A percentile compares a stretch with the other conserved stretches of the same genome.
phyloP scores from a whole-genome alignment of 1,139 yeast genomes.

The Pneumocystis canis region DNA sequence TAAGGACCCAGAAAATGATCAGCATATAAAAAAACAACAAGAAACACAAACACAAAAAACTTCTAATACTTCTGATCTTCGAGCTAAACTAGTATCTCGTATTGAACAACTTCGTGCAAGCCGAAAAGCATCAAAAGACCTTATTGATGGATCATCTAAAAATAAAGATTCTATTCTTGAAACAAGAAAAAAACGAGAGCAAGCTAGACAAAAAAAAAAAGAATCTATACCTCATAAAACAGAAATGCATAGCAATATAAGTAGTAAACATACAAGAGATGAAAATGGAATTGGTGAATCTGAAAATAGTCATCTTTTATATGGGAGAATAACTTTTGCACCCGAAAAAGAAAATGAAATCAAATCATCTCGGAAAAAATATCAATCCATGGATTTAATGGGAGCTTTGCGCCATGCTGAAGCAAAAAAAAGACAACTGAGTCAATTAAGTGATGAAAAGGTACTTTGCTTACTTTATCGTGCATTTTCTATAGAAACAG shows the following conservation, averaged over 20 bases:
- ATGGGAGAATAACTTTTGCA: constrained; percentile 67
- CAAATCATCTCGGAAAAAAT: constrained; percentile 51
- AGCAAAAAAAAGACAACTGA: constrained; percentile 51
- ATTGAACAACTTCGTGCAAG: constrained; percentile 57
- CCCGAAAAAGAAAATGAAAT: constrained; percentile 76
- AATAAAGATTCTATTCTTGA: constrained; percentile 32
- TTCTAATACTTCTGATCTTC: constrained; percentile 38
- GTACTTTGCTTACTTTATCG: neutral
- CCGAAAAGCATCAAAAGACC: constrained; percentile 85
- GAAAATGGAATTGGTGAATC: neutral
- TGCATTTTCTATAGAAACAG: neutral
- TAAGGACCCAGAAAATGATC: neutral
- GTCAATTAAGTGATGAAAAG: constrained; percentile 48
- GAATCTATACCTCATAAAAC: constrained; percentile 20
- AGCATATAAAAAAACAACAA: neutral
- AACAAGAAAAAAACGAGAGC: constrained; percentile 21
- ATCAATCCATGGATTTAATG: constrained; percentile 78
- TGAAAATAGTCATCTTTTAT: constrained; percentile 38
- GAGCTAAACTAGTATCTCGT: constrained; percentile 57
- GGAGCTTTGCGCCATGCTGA: constrained; percentile 71
- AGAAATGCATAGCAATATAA: constrained; percentile 17
- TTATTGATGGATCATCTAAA: constrained; percentile 65
- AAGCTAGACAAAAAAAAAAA: constrained; percentile 14
- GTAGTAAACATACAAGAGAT: constrained; percentile 16
- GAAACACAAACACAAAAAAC: constrained; percentile 4